Percentiles rank a stretch among this genome's conserved stretches.
Conservation (phyloP, 495 filamentous ascomycete genomes). For the Viridothelium virens region DNA sequence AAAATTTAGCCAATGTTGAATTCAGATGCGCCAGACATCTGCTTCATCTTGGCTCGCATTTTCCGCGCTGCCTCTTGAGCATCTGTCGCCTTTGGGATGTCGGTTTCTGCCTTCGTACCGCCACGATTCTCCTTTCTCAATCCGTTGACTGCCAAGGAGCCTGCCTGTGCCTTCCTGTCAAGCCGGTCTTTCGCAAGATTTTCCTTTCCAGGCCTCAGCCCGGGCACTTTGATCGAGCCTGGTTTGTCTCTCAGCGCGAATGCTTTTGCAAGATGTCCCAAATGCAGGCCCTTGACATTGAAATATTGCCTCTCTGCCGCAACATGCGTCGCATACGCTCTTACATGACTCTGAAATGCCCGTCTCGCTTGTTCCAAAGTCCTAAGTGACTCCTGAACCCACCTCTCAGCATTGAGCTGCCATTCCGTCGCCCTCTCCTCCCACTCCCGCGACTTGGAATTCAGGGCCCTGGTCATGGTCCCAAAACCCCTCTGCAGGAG, state of each 20-base stretch:
- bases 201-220: slow-evolving; percentile 35
- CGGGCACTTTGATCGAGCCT: slow-evolving; percentile 71
- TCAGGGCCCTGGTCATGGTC: slow-evolving; percentile 30
- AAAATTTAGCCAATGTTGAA: slow-evolving; percentile 72
- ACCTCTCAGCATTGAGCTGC: slow-evolving; percentile 67
- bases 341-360: slow-evolving; percentile 83
- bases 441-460: slow-evolving; percentile 44
- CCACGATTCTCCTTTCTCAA: slow-evolving; percentile 25
- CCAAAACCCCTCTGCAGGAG: slow-evolving; percentile 54
- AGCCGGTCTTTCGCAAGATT: slow-evolving; percentile 41
- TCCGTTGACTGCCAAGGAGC: slow-evolving; percentile 36
- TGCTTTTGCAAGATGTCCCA: slow-evolving; percentile 89
- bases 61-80: slow-evolving; percentile 58
- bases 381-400: slow-evolving; percentile 53
- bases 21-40: slow-evolving; percentile 67
- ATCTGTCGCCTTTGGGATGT: slow-evolving; percentile 36
- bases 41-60: slow-evolving; percentile 77
- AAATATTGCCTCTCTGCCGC: slow-evolving; percentile 74
- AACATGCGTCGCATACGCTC: slow-evolving; percentile 92
- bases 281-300: slow-evolving; percentile 78
- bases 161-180: slow-evolving; percentile 31
- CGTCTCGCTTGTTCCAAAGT: slow-evolving; percentile 65
- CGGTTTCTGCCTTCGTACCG: slow-evolving; percentile 37
- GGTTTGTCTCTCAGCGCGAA: slow-evolving; percentile 86
- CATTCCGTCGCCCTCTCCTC: slow-evolving; percentile 66